phyloP scores from a whole-genome alignment of 768 basidiomycete genomes.

The Mycena leptocephala region DNA sequence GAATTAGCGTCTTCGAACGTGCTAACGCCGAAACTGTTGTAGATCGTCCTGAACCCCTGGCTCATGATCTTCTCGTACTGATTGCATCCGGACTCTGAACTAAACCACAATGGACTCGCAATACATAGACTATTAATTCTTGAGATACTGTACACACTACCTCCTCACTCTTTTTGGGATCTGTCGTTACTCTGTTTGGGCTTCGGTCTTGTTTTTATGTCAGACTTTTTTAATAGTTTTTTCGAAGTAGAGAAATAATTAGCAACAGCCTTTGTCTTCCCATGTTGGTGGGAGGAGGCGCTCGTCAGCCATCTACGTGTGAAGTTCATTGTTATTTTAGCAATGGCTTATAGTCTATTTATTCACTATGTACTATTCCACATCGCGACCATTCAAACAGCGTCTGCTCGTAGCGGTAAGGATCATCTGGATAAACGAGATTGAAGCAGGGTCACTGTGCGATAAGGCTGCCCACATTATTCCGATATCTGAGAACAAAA shows the following conservation, averaged over 20 bases:
- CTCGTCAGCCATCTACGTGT: too few species aligned
- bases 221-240: conserved; percentile 7
- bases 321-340: too few species aligned
- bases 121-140: conserved; percentile 13
- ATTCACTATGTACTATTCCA: too few species aligned
- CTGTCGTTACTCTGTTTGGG: conserved; percentile 20
- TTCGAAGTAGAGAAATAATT: conserved; percentile 14
- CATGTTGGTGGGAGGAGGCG: not conserved
- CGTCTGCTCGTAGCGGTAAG: too few species aligned
- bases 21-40: conserved; percentile 25
- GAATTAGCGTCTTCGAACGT: not conserved
- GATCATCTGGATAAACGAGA: too few species aligned
- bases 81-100: conserved; percentile 30
- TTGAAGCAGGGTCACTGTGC: not conserved
- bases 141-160: not conserved
- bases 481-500: conserved; percentile 3
- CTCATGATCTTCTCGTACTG: conserved; percentile 86
- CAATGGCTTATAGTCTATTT: too few species aligned
- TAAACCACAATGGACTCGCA: not conserved
- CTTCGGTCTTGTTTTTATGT: not conserved
- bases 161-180: conserved; percentile 3
- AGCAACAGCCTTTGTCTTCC: not conserved
- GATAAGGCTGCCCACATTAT: not conserved
- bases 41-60: conserved; percentile 90
- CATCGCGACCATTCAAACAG: too few species aligned